phyloP scores from a whole-genome alignment of 805 yeast species.

The Schwanniomyces polymorphus region DNA sequence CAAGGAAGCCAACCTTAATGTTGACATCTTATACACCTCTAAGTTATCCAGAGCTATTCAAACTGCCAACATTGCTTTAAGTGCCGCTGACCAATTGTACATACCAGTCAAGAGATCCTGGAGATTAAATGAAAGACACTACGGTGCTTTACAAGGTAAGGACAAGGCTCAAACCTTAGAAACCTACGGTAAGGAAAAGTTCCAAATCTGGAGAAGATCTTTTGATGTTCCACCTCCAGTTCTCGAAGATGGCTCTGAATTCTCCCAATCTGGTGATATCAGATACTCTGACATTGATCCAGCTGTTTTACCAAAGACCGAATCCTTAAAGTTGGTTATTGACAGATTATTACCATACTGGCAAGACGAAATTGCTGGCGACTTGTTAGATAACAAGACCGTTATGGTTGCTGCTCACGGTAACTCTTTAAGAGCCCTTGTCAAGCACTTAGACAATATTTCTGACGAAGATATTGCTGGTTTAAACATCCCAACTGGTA shows the following conservation, averaged over 20 bases:
- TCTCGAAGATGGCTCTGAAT: conserved; percentile 74
- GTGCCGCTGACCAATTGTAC: conserved; percentile 83
- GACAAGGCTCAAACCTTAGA: conserved; percentile 93
- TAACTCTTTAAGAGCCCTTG: conserved; percentile 95
- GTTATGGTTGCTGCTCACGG: conserved; percentile 97
- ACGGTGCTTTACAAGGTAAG: conserved; percentile 98
- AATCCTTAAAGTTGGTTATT: conserved; percentile 90
- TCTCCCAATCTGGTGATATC: conserved; percentile 80
- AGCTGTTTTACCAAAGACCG: conserved; percentile 86
- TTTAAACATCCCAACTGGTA: conserved; percentile 97
- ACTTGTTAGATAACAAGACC: conserved; percentile 82
- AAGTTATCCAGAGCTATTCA: conserved; percentile 92
- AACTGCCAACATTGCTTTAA: conserved; percentile 94
- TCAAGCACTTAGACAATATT: conserved; percentile 91
- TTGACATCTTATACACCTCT: conserved; percentile 90
- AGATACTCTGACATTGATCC: conserved; percentile 87
- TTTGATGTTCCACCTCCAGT: conserved; percentile 95
- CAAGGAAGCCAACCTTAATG: conserved; percentile 80
- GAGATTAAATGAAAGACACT: conserved; percentile 99
- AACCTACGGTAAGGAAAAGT: conserved; percentile 85
- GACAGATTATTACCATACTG: conserved; percentile 97
- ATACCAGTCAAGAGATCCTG: conserved; percentile 92
- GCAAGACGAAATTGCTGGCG: conserved; percentile 88
- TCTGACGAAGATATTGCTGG: conserved; percentile 91
- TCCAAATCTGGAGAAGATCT: conserved; percentile 97